Evolutionary conservation across 2,329 filamentous ascomycete genomes (phyloP), one percentile per base, ranked within the genome.

Genomic region (Aureobasidium melanogenum): DNA sequence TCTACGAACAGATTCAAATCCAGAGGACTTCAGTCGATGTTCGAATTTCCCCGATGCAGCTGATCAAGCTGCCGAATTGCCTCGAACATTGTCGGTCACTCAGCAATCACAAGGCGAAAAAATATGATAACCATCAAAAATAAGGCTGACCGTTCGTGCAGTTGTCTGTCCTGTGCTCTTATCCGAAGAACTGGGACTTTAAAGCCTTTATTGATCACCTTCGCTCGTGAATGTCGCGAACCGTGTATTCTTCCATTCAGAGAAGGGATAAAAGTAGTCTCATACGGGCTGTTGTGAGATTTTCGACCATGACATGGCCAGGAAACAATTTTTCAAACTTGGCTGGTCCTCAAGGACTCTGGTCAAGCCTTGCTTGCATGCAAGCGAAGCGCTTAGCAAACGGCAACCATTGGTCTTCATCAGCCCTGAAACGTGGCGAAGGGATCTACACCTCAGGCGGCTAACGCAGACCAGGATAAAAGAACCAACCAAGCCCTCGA

Each of bases 391-490:
- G 51, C 51, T 54, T 54, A 54, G 36, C 17, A 28, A 28, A 41
- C 14, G 14, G 17, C 51, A 38, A 14, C 36, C 15, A 54, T 54
- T 54, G 51, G 51, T 22, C 24, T 22, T 14, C 15, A 19, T 30
- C 51, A 54, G 36, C 51, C 51, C 24, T 41, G 51, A 54, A 54
- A 54, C 36, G 34, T 41, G 51, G 34, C 51, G 15, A 26, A 22
- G 22, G 17, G 48, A 52, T 52, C 48, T 38, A 54, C 51, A 43
- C 36, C 51, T 54, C 36, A 54, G 51, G 51, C 51, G 51, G 34
- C 36, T 39, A 39, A 41, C 24, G 8, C 36, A 38, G 34, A 28
- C 51, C 34, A 41, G 51, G 34, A 43, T 43, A 54, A 41, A 54
- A 41, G 34, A 54, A 22, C 51, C 51, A 43, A 54, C 51, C 51